Base-by-base conservation (phyloP, 148 eudicot species). In the Rhododendron vialii region DNA sequence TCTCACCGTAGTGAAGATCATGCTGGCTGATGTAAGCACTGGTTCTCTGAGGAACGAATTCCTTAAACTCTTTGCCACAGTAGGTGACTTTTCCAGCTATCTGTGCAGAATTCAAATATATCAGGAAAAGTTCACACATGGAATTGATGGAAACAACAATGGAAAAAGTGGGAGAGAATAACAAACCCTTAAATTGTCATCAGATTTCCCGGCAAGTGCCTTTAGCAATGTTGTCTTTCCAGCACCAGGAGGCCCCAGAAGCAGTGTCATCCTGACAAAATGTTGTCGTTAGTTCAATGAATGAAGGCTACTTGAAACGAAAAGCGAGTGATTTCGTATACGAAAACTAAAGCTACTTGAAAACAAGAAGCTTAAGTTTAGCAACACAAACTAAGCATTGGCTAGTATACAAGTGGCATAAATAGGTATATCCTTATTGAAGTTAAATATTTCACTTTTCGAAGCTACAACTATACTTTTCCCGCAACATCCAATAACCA, bases 201-300 rank as follows among this genome's bases (percentile, higher is more conserved):
- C 91, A 53, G 77, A 55, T 30, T 86, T 88, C 80, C 87, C 91
- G 22, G 90, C 87, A 17, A 90, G 86, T 18, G 91, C 90, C 85
- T 81, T 85, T 28, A 90, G 71, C 84, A 90, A 73, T 12, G 90
- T 90, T 24, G 91, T 90, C 84, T 90, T 90, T 5, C 91, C 91
- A 8, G 91, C 83, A 18, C 90, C 91, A 22, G 90, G 91, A 41
- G 90, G 90, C 11, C 91, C 91, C 3, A 88, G 87, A 84, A 90
- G 90, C n/a, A 88, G 84, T n/a, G 91, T 84, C 91, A 90, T 89
- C 87, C 91, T 89, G 86, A 63, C 76, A 71, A 30, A 90, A 50
- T 7, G 88, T 88, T 24, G 91, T 88, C 82, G 50, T 88, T 90
- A 7, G 28, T 11, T 28, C 76, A 71, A 71, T 30, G 76, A 71